These are phyloP conservation scores for Phytophthora hibernalis DNA, from an alignment of 352 stramenopile species.

Conservation along the genomic window DNA sequence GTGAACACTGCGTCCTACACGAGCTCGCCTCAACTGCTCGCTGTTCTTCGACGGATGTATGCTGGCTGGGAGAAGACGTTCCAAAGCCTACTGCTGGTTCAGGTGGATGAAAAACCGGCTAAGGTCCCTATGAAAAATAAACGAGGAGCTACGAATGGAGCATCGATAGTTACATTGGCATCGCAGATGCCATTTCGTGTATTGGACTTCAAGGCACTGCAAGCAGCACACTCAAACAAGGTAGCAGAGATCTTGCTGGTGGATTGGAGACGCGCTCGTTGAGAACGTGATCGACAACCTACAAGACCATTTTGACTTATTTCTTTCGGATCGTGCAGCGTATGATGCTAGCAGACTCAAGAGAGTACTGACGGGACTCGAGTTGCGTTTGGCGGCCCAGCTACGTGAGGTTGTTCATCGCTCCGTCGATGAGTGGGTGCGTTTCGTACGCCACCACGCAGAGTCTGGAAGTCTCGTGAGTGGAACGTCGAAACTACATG, in stretches of 20 bases:
- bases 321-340: conserved; percentile 76
- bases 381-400: conserved; percentile 89
- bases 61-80: conserved; percentile 92
- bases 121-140: conserved; percentile 7
- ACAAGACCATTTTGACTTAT: conserved; percentile 95
- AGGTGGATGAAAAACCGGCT: conserved; percentile 46
- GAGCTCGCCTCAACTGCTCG: conserved; percentile 69
- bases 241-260: conserved; percentile 75
- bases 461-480: conserved; percentile 4
- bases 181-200: conserved; percentile 85
- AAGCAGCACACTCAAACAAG: conserved; percentile 81
- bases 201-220: conserved; percentile 84
- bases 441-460: conserved; percentile 50
- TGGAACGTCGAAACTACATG: conserved; percentile 5
- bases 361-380: conserved; percentile 84
- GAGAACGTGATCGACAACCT: conserved; percentile 95
- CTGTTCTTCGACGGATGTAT: conserved; percentile 89
- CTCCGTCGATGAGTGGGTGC: conserved; percentile 68
- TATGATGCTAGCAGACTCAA: conserved; percentile 72
- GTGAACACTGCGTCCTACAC: conserved; percentile 59
- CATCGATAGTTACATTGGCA: conserved; percentile 34
- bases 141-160: conserved; percentile 8
- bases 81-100: conserved; percentile 70
- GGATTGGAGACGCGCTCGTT: conserved; percentile 91
- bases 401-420: conserved; percentile 72